phyloP scores from a whole-genome alignment of 371 early-diverging fungal species.

The Syncephalastrum sp. region DNA sequence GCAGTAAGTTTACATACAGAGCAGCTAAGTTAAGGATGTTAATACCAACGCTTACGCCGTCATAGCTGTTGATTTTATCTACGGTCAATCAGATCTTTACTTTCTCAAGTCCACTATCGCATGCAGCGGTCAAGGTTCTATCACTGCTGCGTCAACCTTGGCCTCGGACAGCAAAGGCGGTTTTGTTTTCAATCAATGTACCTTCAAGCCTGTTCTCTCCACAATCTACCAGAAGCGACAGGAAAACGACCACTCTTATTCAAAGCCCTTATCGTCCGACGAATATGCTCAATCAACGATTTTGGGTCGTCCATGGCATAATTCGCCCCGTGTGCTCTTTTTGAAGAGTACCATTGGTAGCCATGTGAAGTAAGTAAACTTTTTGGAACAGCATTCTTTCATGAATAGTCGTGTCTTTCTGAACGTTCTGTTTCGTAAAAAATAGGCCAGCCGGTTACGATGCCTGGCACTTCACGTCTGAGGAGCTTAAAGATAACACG shows the following conservation, averaged over 20 bases:
- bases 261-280: constrained; percentile 5
- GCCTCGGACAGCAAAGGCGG: constrained; percentile 6
- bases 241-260: constrained; percentile 15
- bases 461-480: constrained; percentile 12
- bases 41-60: background rate
- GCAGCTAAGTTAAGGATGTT: background rate
- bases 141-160: constrained; percentile 8
- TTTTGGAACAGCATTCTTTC: background rate
- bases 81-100: constrained; percentile 12
- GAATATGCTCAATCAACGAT: constrained; percentile 8
- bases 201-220: constrained; percentile 14
- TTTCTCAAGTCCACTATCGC: constrained; percentile 11
- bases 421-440: too few species aligned
- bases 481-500: constrained; percentile 8
- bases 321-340: constrained; percentile 7
- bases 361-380: constrained; percentile 9
- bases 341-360: constrained; percentile 9
- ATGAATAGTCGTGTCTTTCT: background rate
- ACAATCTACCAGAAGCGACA: constrained; percentile 14
- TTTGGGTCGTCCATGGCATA: constrained; percentile 16
- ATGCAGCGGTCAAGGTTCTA: constrained; percentile 9
- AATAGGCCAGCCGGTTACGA: constrained; percentile 11
- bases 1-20: constrained; percentile 7
- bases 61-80: constrained; percentile 13
- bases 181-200: constrained; percentile 9